Base-by-base conservation (phyloP, 1,284 basidiomycete species). In the Moesziomyces parantarcticus region DNA sequence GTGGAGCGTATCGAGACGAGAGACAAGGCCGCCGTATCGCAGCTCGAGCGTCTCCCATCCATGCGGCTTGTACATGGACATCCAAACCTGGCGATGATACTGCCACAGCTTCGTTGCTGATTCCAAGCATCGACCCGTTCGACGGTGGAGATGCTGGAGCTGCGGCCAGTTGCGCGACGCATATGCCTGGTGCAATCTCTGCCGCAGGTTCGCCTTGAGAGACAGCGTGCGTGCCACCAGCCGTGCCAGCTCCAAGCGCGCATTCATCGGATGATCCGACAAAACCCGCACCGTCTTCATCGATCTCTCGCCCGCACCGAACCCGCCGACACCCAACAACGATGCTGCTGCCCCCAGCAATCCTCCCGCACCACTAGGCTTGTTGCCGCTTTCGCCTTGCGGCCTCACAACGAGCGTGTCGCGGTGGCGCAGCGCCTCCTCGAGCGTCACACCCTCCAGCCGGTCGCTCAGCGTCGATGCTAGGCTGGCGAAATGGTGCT, bases 31-130 rank as follows among this genome's bases (percentile, higher is more conserved):
- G 16, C 84, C 84, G 43, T 85, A 85, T 1, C 84, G 64, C 40
- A 85, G 52, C 21, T 85, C 84, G 25, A 85, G 61, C 16, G 79
- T 77, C 62, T 85, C 83, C 77, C 81, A 84, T 0, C 83, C 84
- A 50, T 83, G 83, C 18, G 75, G 78, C 45, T 82, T 78, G 50
- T 78, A 77, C 71, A 73, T 76, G 21, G 47, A 60, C 82, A 80
- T 80, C 82, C 82, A 83, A 49, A 83, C 52, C 44, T 69, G 72
- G 23, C 84, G 74, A 56, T 85, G 84, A 20, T 82, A 76, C 18
- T 50, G 58, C 60, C 83, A 82, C 52, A 84, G 50, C 25, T 69
- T 56, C 36, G 76, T 69, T 0, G 82, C 69, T 10, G 80, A 51
- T 3, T 78, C 64, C 21, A 54, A 14, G 49, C 65, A 69, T 42